Conservation (phyloP, 352 stramenopile species). For the Pythium plurisporium region DNA sequence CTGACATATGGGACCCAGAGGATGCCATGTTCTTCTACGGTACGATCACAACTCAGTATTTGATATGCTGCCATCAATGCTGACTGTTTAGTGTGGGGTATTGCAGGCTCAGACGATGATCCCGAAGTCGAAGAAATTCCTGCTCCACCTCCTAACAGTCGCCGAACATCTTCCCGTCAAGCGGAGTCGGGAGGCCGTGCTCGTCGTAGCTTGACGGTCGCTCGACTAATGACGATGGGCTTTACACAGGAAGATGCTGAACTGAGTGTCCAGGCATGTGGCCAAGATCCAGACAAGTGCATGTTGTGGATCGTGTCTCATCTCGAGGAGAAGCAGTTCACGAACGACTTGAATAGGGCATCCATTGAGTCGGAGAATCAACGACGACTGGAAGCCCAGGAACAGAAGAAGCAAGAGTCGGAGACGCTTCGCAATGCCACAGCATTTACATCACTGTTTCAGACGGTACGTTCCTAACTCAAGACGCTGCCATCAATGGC, state of each 20-base stretch:
- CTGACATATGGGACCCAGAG: constrained; percentile 6
- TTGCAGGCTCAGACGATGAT: constrained; percentile 3
- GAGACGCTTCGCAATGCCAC: constrained; percentile 47
- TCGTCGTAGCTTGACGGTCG: constrained; percentile 52
- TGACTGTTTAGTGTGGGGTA: not conserved
- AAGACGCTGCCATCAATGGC: not conserved
- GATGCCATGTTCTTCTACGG: constrained; percentile 5
- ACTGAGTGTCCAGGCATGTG: constrained; percentile 49
- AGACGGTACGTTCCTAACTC: constrained; percentile 33
- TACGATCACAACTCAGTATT: not conserved
- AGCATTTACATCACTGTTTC: constrained; percentile 61
- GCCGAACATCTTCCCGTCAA: constrained; percentile 15
- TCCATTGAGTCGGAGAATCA: constrained; percentile 76
- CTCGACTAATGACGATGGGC: constrained; percentile 54
- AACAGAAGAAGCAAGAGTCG: constrained; percentile 47
- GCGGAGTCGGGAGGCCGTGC: constrained; percentile 21
- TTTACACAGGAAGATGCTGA: constrained; percentile 61
- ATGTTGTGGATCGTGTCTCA: constrained; percentile 82
- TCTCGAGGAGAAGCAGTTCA: constrained; percentile 68
- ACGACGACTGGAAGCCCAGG: constrained; percentile 54
- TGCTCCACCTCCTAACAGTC: not conserved
- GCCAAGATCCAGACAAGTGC: constrained; percentile 59
- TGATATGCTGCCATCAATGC: too few species aligned
- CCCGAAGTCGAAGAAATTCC: constrained; percentile 8
- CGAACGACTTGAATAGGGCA: constrained; percentile 59